Evolutionary conservation across 2,329 filamentous ascomycete species (phyloP), one percentile per base, ranked within the genome.

Genomic region (Geoglossum cookeanum): DNA sequence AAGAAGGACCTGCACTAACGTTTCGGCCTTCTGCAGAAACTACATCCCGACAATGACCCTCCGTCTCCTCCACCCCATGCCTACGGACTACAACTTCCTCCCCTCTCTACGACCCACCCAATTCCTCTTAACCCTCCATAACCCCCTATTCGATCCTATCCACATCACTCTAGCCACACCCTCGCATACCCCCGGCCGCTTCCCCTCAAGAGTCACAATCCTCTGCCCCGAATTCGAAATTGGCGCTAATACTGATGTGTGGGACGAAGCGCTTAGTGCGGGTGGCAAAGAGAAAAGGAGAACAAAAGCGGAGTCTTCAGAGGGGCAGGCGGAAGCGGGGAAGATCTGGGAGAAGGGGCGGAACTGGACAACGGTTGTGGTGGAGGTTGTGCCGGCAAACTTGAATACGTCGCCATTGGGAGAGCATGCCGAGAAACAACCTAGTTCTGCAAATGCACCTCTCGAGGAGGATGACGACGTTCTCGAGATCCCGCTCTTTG

Each of bases 331-430:
- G 15, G 89, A 94, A 68, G 87, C 87, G 0, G 92, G 91, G 56
- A 97, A 97, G 70, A 83, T 97, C n/a, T 98, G 88, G 86, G 90
- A 96, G 61, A 80, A 84, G 57, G 91, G 90, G 0, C 77, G 90
- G 39, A 98, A 97, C 68, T 96, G 90, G 87, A 92, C 92, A 15
- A 92, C 84, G 62, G 87, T 98, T 9, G 86, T 96, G 22, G 75
- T 98, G 30, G 92, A 98, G 68, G 84, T 98, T 13, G 79, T 66
- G 62, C 58, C 52, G 57, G 48, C 55, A 57, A 57, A 32, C 30
- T 13, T 47, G 32, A 57, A 57, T 4, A 56, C 42, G 63, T 62
- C 59, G 60, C 62, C 47, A 61, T 22, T 62, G 68, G 57, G 65
- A 27, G 55, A 58, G 13, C 59, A 61, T 58, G 56, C 59, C 22